Base-by-base conservation (phyloP, 805 yeast genomes). In the Candida dajiaensis region DNA sequence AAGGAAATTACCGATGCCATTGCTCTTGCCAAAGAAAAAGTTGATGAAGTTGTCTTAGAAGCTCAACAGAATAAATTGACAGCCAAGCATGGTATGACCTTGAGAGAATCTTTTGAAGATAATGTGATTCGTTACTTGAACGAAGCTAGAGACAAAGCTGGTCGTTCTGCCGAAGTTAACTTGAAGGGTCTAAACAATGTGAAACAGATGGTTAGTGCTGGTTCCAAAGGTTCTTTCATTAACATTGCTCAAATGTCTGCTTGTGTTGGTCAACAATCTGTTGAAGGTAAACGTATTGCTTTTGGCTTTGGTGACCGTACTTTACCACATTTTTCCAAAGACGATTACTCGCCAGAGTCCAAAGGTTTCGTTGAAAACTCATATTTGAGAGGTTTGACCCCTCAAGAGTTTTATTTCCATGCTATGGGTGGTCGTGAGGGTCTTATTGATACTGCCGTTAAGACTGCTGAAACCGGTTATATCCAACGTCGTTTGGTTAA, bases 401-500 rank as follows among this genome's bases (percentile, higher is more conserved):
- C 99, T 29, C 98, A 94, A 68, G 99, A 94, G 68, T 94, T 94
- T 68, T 90, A 94, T 67, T 94, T 94, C 84, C 99, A 94, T 67
- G 97, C 98, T 44, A 94, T 94, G 97, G 98, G 99, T 63, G 99
- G 99, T 74, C 89, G 99, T 78, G 99, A 94, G 73, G 99, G 99
- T 76, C 76, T 94, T 65, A 95, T 94, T 66, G 99, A 94, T 77
- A 94, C 99, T 46, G 99, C 99, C 15, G 99, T 94, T 42, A 94
- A 94, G 68, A 94, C 99, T 38, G 98, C 99, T 3, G 98, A 92
- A 71, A 90, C 98, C 23, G 98, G 98, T 72, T 92, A 92, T 67
- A 90, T 92, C 63, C 98, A 92, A 72, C 92, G 98, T 76, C 92
- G 98, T 78, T 74, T 92, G 66, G 95, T 92, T 40, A 92, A 92